Conservation (phyloP, 169 alveolate genomes). For the Cystoisospora suis region DNA sequence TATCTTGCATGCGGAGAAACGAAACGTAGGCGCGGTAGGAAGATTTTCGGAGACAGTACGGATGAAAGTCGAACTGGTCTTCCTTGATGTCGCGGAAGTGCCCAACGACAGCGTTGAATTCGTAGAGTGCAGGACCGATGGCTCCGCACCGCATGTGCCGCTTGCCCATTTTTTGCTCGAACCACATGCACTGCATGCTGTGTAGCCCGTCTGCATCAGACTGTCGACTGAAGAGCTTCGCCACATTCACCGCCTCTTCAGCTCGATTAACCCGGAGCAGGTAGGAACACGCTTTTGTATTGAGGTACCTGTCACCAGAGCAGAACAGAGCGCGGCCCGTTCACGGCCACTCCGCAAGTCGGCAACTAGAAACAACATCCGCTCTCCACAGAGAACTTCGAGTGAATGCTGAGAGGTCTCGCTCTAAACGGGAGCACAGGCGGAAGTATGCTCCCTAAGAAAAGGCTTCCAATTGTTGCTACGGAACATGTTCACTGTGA, state of each 20-base stretch:
- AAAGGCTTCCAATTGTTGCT: too few species aligned
- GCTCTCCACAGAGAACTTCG: too few species aligned
- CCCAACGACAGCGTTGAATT: conserved; percentile 80
- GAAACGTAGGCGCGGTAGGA: conserved; percentile 78
- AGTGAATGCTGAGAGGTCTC: too few species aligned
- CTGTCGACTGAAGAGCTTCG: conserved; percentile 36
- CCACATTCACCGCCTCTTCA: conserved; percentile 13
- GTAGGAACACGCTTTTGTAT: conserved; percentile 62
- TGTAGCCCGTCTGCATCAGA: conserved; percentile 43
- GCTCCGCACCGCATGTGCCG: conserved; percentile 73
- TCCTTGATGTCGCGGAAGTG: conserved; percentile 85
- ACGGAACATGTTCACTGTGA: too few species aligned
- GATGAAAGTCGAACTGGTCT: conserved; percentile 90
- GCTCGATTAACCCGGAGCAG: conserved; percentile 28
- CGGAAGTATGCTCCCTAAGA: too few species aligned
- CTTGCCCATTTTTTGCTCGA: conserved; percentile 73
- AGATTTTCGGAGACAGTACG: conserved; percentile 84
- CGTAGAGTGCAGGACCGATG: conserved; percentile 76
- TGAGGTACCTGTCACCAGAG: conserved; percentile 66
- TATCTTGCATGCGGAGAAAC: conserved; percentile 73
- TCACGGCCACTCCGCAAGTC: too few species aligned
- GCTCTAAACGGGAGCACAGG: too few species aligned
- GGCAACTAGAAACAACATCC: too few species aligned
- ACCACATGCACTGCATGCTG: conserved; percentile 84
- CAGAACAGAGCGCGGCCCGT: too few species aligned